A percentile compares a stretch with the other conserved stretches of the same genome.
phyloP scores from a whole-genome alignment of 1,284 basidiomycete genomes.

The Trichosporon sp. region DNA sequence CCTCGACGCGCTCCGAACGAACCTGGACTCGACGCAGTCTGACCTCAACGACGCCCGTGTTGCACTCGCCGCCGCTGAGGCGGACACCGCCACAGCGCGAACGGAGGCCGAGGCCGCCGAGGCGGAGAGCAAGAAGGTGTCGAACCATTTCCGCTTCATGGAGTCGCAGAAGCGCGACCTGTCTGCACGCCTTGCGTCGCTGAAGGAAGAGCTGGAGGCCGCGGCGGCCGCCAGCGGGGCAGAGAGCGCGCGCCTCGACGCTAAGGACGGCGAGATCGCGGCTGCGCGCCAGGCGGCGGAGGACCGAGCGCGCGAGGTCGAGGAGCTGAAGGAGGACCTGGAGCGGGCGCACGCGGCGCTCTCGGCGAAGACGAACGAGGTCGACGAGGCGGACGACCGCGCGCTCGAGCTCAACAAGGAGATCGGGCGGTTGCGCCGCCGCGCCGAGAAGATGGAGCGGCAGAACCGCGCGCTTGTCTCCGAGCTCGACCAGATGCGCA shows the following conservation, averaged over 20 bases:
- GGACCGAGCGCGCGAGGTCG: constrained; percentile 27
- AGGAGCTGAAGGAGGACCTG: constrained; percentile 15
- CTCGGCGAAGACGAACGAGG: constrained; percentile 17
- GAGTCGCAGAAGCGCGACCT: constrained; percentile 17
- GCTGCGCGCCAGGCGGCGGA: constrained; percentile 26
- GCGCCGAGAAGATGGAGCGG: constrained; percentile 16
- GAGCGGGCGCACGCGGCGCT: constrained; percentile 11
- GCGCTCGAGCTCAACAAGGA: constrained; percentile 19
- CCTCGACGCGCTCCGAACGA: neutral
- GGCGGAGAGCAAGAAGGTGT: constrained; percentile 1
- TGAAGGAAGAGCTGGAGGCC: constrained; percentile 10
- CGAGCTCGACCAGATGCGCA: constrained; percentile 11
- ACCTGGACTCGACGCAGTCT: neutral
- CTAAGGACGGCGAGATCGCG: constrained; percentile 4
- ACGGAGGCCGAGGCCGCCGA: neutral
- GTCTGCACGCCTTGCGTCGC: neutral
- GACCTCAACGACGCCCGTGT: constrained; percentile 1
- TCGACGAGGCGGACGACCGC: constrained; percentile 25
- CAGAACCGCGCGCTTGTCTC: constrained; percentile 9
- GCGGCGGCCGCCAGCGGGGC: neutral
- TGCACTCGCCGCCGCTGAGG: neutral
- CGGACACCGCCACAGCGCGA: neutral
- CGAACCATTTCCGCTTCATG: constrained; percentile 10
- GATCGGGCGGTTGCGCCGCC: constrained; percentile 8
- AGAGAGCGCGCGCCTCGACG: neutral